Evolutionary conservation across 1,284 basidiomycete species (phyloP).

Genomic region (Sporisorium iseilematis-ciliati): DNA sequence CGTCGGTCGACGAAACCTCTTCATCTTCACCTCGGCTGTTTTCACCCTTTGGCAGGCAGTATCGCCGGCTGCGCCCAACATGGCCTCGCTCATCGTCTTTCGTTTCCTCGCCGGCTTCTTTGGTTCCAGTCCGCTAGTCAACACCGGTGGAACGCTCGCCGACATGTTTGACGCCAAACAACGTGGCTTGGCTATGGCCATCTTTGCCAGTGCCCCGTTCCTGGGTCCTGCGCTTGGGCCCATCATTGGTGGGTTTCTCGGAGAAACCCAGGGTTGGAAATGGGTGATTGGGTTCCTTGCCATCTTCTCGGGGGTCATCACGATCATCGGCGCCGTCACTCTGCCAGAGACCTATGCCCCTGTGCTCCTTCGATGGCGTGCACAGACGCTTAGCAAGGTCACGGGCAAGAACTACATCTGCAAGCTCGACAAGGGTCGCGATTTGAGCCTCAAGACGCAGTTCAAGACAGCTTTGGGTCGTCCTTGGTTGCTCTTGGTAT

Average conservation of each 20-base stretch:
- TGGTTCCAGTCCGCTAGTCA: slow-evolving; percentile 72
- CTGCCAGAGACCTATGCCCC: slow-evolving; percentile 78
- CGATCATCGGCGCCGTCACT: slow-evolving; percentile 76
- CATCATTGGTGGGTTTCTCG: slow-evolving; percentile 71
- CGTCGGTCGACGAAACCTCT: slow-evolving; percentile 76
- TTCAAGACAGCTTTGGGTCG: slow-evolving; percentile 59
- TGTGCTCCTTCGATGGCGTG: slow-evolving; percentile 58
- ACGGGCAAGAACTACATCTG: slow-evolving; percentile 63
- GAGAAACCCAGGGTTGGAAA: slow-evolving; percentile 74
- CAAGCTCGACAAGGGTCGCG: slow-evolving; percentile 61
- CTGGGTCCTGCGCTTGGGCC: slow-evolving; percentile 75
- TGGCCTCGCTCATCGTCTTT: slow-evolving; percentile 76
- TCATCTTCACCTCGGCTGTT: slow-evolving; percentile 75
- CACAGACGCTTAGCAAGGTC: slow-evolving; percentile 51
- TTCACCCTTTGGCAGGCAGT: slow-evolving; percentile 79
- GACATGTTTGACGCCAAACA: slow-evolving; percentile 77
- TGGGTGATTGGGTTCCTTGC: slow-evolving; percentile 83
- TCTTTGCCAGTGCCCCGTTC: slow-evolving; percentile 81
- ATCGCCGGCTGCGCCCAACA: slow-evolving; percentile 77
- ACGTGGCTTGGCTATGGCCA: slow-evolving; percentile 79
- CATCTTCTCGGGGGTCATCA: slow-evolving; percentile 75
- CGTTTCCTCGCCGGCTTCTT: slow-evolving; percentile 79
- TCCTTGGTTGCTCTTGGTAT: slow-evolving; percentile 72
- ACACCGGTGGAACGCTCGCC: slow-evolving; percentile 74
- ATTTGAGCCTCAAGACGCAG: slow-evolving; percentile 48